Base-by-base conservation (phyloP, 495 filamentous ascomycete species). In the Articulospora tetracladia region DNA sequence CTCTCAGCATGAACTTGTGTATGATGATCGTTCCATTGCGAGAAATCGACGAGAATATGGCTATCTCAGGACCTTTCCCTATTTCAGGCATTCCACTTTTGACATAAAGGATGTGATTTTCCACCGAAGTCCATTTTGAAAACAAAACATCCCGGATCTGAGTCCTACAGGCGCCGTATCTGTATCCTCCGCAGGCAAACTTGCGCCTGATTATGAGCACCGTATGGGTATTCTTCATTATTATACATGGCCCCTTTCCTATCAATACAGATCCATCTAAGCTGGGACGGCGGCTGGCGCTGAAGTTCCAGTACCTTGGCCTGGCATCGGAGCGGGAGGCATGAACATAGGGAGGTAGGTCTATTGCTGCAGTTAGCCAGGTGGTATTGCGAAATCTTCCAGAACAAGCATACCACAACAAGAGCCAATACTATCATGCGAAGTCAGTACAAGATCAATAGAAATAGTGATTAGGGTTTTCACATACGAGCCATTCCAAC, bases 321-420 rank as follows among this genome's bases (percentile, higher is more conserved):
- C 72, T 13, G 64, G 67, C 19, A 68, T 66, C 17, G 66, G 59
- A 57, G 78, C 74, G 1, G 82, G 83, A 36, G 91, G 92, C 57
- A 96, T 71, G 76, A 96, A 95, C 57, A 96, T 75, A 17, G 89
- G 90, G 63, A 96, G 81, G 70, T 96, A 96, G 53, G 89, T 89
- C 61, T 67, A 27, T 17, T n/a, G 12, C 19, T 32, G 13, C 41
- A n/a, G 12, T 30, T 20, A 32, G 30, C 26, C n/a, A 13, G 57
- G 28, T 44, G 24, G 47, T 28, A 53, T 51, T 23, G 25, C 25
- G 28, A 52, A 19, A 79, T 80, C 69, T 77, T 84, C 85, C 10
- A 8, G 26, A 15, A 2, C 13, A 2, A 17, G 56, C 61, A 23
- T 64, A 67, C 65, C 39, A 94, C 88, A 61, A 78, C 73, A 58